phyloP scores from a whole-genome alignment of 2,329 filamentous ascomycete genomes.

The Talaromyces sp. region DNA sequence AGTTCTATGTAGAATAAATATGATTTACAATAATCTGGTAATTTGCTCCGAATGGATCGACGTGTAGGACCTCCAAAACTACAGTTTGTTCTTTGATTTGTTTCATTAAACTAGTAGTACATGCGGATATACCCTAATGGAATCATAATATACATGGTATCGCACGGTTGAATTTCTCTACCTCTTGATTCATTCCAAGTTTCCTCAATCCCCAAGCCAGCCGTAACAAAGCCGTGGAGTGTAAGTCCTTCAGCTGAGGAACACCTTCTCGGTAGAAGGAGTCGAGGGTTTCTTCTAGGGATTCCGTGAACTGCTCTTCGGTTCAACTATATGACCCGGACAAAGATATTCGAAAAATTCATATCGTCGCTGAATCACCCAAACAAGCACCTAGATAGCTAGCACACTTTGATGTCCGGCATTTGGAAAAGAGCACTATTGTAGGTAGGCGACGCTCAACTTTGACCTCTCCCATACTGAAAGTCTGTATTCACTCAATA shows the following conservation, averaged over 20 bases:
- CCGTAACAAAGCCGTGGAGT: not conserved
- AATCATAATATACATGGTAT: not conserved
- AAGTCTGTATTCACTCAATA: conserved; percentile 24
- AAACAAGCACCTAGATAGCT: not conserved
- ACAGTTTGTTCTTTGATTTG: not conserved
- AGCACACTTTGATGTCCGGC: not conserved
- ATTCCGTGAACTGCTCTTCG: not conserved
- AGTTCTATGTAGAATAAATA: no score
- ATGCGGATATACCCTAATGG: not conserved
- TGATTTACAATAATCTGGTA: no score
- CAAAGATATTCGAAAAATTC: not conserved
- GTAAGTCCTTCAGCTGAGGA: not conserved
- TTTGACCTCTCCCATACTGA: not conserved
- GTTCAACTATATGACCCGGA: not conserved
- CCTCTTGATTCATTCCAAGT: no score
- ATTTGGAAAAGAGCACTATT: not conserved
- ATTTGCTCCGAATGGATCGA: not conserved
- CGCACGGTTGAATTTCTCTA: not conserved
- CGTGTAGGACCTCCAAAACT: not conserved
- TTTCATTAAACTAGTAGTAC: not conserved
- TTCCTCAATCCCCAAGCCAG: not conserved
- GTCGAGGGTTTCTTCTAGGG: not conserved
- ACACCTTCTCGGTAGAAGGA: not conserved
- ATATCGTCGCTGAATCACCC: not conserved
- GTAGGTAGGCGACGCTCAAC: not conserved